phyloP scores from a whole-genome alignment of 2,329 filamentous ascomycete genomes.

The Paecilomyces fulvus region DNA sequence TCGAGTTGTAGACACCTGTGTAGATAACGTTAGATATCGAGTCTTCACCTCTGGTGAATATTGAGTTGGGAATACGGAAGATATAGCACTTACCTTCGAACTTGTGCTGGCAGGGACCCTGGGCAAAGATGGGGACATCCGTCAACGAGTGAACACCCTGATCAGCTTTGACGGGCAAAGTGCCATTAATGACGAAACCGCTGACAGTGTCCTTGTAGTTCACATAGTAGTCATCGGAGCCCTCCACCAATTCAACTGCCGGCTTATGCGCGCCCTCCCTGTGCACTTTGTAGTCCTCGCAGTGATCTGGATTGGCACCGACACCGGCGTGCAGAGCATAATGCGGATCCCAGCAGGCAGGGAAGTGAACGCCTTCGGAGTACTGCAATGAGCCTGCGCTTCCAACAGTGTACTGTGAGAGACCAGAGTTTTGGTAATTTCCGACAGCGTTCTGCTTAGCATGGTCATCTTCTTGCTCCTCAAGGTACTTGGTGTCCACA shows the following conservation, averaged over 20 bases:
- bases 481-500: slow-evolving; percentile 71
- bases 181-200: slow-evolving; percentile 70
- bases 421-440: slow-evolving; percentile 62
- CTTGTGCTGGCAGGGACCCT: slow-evolving; percentile 67
- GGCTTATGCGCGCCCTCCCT: slow-evolving; percentile 56
- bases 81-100: slow-evolving; percentile 52
- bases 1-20: slow-evolving; percentile 28
- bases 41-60: background rate
- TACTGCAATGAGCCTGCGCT: slow-evolving; percentile 55
- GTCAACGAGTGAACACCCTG: slow-evolving; percentile 71
- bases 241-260: slow-evolving; percentile 46
- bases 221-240: slow-evolving; percentile 53
- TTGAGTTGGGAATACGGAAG: background rate
- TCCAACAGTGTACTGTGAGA: slow-evolving; percentile 63
- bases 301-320: slow-evolving; percentile 62
- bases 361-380: slow-evolving; percentile 67
- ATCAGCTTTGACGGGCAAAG: slow-evolving; percentile 52
- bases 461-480: slow-evolving; percentile 56
- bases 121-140: slow-evolving; percentile 69
- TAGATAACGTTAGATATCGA: background rate
- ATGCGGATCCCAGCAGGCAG: slow-evolving; percentile 73
- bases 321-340: slow-evolving; percentile 71
- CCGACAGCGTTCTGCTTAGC: slow-evolving; percentile 69
- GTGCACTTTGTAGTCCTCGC: slow-evolving; percentile 68
- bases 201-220: slow-evolving; percentile 58